A percentile compares a stretch with the other conserved stretches of the same genome.
These are phyloP conservation scores for Cercospora brassicicola DNA, from an alignment of 2,329 filamentous ascomycete genomes.

Conservation along the genomic window DNA sequence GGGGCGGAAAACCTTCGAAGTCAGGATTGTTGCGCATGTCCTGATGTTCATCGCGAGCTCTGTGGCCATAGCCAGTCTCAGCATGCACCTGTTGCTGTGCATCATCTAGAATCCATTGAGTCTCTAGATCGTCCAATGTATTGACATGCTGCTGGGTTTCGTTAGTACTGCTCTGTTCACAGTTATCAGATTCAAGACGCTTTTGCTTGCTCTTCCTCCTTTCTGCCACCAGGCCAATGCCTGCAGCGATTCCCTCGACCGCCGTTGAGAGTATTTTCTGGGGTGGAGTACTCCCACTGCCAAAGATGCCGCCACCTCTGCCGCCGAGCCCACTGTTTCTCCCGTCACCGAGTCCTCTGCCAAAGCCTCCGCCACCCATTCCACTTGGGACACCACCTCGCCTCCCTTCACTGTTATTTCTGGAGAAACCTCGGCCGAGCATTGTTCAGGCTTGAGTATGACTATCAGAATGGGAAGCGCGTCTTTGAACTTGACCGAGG, in stretches of 20 bases:
- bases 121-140: background rate
- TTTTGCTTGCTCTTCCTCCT: background rate
- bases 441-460: background rate
- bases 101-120: background rate
- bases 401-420: background rate
- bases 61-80: background rate
- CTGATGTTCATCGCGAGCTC: background rate
- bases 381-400: background rate
- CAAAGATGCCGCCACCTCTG: background rate
- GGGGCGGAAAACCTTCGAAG: background rate
- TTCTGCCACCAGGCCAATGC: background rate
- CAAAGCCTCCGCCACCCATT: background rate
- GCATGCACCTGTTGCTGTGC: background rate
- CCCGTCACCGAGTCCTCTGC: background rate
- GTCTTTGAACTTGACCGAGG: background rate
- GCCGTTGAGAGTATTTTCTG: background rate
- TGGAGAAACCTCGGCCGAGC: background rate
- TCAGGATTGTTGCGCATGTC: background rate
- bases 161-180: background rate
- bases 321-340: background rate
- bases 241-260: background rate
- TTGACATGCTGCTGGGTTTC: background rate
- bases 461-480: background rate
- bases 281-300: background rate
- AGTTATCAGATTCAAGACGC: background rate